Base-by-base conservation (phyloP, 208 protist genomes). In the Endotrypanum monterogeii region DNA sequence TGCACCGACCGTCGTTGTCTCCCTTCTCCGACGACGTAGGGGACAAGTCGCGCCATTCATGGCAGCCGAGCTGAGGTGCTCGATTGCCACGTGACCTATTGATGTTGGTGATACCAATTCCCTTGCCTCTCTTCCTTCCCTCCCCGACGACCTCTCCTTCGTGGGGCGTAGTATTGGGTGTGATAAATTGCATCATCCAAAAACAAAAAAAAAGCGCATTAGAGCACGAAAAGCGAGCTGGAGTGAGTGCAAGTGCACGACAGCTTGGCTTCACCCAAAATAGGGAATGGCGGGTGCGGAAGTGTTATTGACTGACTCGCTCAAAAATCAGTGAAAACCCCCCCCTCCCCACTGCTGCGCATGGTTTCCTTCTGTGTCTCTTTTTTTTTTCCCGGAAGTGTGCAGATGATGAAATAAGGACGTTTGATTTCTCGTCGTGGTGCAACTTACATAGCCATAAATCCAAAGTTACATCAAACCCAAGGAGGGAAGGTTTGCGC, bases 1-100 rank as follows among this genome's bases (percentile, higher is more conserved):
- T 76, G 73, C 67, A 83, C 85, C 25, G 71, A 83, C 23, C 74
- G 78, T 6, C 79, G 79, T n/a, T 65, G 57, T n/a, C 50, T 79
- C 12, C 74, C 74, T 14, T 12, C 50, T 35, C 16, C 11, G 37
- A n/a, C 18, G 55, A 46, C 35, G 25, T 67, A 52, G 62, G 16
- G n/a, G 8, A 48, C n/a, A 46, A 39, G 20, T 14, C 58, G 35
- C 20, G 14, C 58, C 23, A 28, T 4, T 35, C 16, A 7, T 35
- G 16, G 58, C 18, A 16, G 58, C 58, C 35, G 35, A 46, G 9
- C 20, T 7, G 25, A 7, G n/a, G n/a, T n/a, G n/a, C n/a, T 63
- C 18, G 7, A 23, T 23, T 28, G 12, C 58, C 39, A 28, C 58
- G 23, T 28, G 58, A 23, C n/a, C 39, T 35, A 39, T 44, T n/a